Conservation (phyloP, 1,139 yeast genomes). For the Kurtzmaniella quercitrusa region DNA sequence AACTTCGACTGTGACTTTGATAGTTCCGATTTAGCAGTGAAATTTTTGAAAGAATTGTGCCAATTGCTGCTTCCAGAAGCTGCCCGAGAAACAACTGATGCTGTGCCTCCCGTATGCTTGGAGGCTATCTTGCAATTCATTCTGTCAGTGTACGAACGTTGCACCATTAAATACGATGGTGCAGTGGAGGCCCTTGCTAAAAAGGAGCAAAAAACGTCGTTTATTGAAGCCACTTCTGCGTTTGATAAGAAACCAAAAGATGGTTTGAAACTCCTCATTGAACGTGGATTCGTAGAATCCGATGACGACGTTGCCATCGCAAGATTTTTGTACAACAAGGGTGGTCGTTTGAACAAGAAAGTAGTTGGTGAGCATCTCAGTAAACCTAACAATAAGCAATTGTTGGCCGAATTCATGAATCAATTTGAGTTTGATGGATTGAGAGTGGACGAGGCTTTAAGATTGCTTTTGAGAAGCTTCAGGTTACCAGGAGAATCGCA, state of each 20-base stretch:
- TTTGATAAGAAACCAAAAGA: conserved; percentile 76
- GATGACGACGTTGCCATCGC: conserved; percentile 63
- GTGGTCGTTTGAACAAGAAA: conserved; percentile 80
- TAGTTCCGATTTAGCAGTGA: conserved; percentile 72
- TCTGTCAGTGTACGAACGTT: conserved; percentile 58
- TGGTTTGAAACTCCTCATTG: conserved; percentile 62
- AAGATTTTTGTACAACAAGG: conserved; percentile 67
- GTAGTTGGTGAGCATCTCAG: conserved; percentile 83
- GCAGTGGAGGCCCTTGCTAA: conserved; percentile 14
- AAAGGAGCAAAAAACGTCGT: conserved; percentile 64
- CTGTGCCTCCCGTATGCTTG: conserved; percentile 89
- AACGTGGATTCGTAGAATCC: conserved; percentile 60
- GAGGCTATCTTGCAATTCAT: conserved; percentile 79
- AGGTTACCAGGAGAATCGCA: conserved; percentile 97
- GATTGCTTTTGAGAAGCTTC: conserved; percentile 76
- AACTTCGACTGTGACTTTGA: conserved; percentile 92
- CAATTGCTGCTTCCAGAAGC: conserved; percentile 77
- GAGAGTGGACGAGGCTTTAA: conserved; percentile 89
- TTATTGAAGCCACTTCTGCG: conserved; percentile 65
- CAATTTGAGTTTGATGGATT: conserved; percentile 71
- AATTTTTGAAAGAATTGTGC: conserved; percentile 66
- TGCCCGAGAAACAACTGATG: conserved; percentile 70
- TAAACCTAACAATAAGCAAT: conserved; percentile 59
- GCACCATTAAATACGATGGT: conserved; percentile 24
- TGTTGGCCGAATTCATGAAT: conserved; percentile 62